Evolutionary conservation across 495 filamentous ascomycete species (phyloP).

Genomic region (Pseudomonodictys pantanalensis): DNA sequence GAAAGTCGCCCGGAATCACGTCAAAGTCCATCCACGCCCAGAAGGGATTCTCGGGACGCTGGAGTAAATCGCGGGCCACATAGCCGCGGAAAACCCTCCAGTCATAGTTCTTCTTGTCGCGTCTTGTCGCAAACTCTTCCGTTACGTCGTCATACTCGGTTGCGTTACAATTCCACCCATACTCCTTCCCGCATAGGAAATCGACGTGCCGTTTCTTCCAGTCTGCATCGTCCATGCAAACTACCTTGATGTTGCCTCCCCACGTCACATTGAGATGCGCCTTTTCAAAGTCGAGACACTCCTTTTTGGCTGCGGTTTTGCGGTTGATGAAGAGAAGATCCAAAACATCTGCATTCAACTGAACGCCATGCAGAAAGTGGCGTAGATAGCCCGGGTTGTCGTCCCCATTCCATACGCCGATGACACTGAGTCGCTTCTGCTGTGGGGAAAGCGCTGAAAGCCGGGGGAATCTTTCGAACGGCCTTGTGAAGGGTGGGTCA

Average conservation of each 20-base stretch:
- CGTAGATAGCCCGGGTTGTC: too few species aligned
- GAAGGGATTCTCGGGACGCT: not conserved
- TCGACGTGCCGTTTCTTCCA: slow-evolving; percentile 1
- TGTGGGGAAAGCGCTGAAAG: not conserved
- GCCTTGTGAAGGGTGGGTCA: not conserved
- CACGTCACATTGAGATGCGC: not conserved
- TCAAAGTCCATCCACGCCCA: slow-evolving; percentile 5
- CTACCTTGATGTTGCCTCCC: slow-evolving; percentile 6
- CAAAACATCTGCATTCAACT: not conserved
- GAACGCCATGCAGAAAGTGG: not conserved
- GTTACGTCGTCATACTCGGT: slow-evolving; percentile 6
- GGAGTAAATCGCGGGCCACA: not conserved
- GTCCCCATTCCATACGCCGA: not conserved
- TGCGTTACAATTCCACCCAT: slow-evolving; percentile 3
- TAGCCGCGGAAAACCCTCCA: not conserved
- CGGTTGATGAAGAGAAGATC: slow-evolving; percentile 9
- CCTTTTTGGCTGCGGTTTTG: not conserved
- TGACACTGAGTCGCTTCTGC: not conserved
- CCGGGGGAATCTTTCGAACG: not conserved
- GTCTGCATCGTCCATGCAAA: not conserved
- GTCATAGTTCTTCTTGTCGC: not conserved
- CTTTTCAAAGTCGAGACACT: slow-evolving; percentile 1
- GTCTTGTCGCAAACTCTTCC: not conserved
- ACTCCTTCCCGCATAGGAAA: slow-evolving; percentile 1
- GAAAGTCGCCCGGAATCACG: not conserved